Conservation (phyloP, 208 protist genomes). For the Blechomonas ayalai region DNA sequence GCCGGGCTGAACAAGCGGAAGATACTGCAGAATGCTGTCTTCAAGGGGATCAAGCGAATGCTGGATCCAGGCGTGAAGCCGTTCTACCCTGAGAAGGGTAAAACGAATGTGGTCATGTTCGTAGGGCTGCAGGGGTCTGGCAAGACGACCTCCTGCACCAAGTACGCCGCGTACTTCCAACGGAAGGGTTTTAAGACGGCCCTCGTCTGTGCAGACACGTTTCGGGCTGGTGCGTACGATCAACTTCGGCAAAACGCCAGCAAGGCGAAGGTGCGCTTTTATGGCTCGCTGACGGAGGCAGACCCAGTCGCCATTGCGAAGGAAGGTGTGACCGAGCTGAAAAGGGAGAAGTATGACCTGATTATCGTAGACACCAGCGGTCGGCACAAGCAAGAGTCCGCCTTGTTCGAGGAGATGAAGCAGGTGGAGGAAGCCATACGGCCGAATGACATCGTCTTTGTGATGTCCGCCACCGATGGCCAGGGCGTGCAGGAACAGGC, state of each 20-base stretch:
- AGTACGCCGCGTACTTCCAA: slow-evolving; percentile 94
- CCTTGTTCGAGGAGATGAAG: slow-evolving; percentile 99
- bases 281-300: slow-evolving; percentile 93
- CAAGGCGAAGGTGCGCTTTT: slow-evolving; percentile 98
- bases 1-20: slow-evolving; percentile 95
- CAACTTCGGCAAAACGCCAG: slow-evolving; percentile 99
- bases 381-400: slow-evolving; percentile 97
- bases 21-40: slow-evolving; percentile 94
- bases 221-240: slow-evolving; percentile 95
- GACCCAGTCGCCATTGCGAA: slow-evolving; percentile 96
- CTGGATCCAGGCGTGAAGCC: slow-evolving; percentile 95
- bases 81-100: slow-evolving; percentile 94
- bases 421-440: slow-evolving; percentile 78
- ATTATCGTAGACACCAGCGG: slow-evolving; percentile 99
- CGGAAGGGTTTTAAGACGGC: slow-evolving; percentile 93
- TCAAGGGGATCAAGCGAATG: slow-evolving; percentile 94
- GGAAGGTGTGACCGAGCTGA: slow-evolving; percentile 96
- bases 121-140: slow-evolving; percentile 98
- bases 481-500: slow-evolving; percentile 96
- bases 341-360: slow-evolving; percentile 95
- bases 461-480: slow-evolving; percentile 97
- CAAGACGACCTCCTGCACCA: slow-evolving; percentile 98
- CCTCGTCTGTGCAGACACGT: slow-evolving; percentile 99
- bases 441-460: slow-evolving; percentile 97
- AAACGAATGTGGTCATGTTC: slow-evolving; percentile 99